These are phyloP conservation scores for Penicillium soppii DNA, from an alignment of 495 filamentous ascomycete species.

Conservation along the genomic window DNA sequence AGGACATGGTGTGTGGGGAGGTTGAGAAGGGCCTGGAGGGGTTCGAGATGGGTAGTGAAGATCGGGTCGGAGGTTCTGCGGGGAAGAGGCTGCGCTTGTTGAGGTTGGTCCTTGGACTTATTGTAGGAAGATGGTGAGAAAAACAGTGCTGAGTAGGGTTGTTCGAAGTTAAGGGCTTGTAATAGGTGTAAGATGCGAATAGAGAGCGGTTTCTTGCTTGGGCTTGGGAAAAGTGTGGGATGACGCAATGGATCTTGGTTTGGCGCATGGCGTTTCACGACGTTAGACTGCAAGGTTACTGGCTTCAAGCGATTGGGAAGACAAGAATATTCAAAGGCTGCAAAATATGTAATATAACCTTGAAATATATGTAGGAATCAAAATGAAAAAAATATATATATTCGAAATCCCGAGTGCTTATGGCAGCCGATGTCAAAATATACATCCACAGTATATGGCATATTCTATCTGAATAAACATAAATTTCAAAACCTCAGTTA, in stretches of 20 bases:
- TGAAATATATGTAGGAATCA: neutral
- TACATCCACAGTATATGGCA: neutral
- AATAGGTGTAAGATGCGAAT: neutral
- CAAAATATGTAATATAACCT: neutral
- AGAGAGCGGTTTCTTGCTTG: slow-evolving; percentile 8
- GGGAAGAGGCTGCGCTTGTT: slow-evolving; percentile 4
- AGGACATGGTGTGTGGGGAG: slow-evolving; percentile 55
- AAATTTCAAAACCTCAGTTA: no score
- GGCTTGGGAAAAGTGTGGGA: slow-evolving; percentile 29
- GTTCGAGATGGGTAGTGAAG: neutral
- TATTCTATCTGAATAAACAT: no score
- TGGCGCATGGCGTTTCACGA: slow-evolving; percentile 12
- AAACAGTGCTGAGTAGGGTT: neutral
- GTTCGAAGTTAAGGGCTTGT: neutral
- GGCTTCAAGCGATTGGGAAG: no score
- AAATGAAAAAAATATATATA: neutral
- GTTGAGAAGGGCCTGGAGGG: slow-evolving; percentile 23
- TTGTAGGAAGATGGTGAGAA: neutral
- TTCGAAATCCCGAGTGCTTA: neutral
- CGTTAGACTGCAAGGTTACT: no score
- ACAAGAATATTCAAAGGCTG: neutral
- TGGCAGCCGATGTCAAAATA: neutral
- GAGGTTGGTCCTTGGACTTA: neutral
- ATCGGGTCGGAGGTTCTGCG: slow-evolving; percentile 7
- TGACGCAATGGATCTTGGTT: slow-evolving; percentile 40